phyloP scores from a whole-genome alignment of 331 rosid species.

The Quercus lobata region DNA sequence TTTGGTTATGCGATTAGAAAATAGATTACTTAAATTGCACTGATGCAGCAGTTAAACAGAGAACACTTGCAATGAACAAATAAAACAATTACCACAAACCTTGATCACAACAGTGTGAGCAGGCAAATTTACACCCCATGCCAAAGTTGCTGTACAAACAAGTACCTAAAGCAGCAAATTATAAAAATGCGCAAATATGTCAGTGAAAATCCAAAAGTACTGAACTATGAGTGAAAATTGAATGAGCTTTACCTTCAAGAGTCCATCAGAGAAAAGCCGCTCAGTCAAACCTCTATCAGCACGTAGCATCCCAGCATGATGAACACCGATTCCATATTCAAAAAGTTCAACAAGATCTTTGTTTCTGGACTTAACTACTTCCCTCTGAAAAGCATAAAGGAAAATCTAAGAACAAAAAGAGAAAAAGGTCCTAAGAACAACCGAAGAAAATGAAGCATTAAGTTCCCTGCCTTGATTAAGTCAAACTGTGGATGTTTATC shows the following conservation, averaged over 20 bases:
- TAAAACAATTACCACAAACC: slow-evolving; percentile 41
- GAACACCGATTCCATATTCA: slow-evolving; percentile 81
- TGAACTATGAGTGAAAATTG: slow-evolving; percentile 9
- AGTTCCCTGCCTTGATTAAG: slow-evolving; percentile 57
- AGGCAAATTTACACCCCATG: slow-evolving; percentile 99
- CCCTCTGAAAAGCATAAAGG: slow-evolving; percentile 59
- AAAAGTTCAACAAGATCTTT: slow-evolving; percentile 90
- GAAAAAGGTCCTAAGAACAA: slow-evolving; percentile 7
- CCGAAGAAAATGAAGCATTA: slow-evolving; percentile 14
- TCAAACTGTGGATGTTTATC: slow-evolving; percentile 59
- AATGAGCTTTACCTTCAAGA: slow-evolving; percentile 61
- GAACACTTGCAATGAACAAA: neutral
- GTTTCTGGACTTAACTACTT: slow-evolving; percentile 86
- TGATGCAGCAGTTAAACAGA: neutral
- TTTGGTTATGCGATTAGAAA: neutral
- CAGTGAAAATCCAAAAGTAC: neutral
- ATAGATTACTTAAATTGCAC: neutral
- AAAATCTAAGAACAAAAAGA: slow-evolving; percentile 22
- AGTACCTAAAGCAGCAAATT: slow-evolving; percentile 61
- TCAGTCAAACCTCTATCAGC: slow-evolving; percentile 94
- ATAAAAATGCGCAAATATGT: slow-evolving; percentile 8
- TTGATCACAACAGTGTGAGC: slow-evolving; percentile 98
- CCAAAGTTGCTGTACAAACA: slow-evolving; percentile 97
- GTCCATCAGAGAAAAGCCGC: slow-evolving; percentile 88
- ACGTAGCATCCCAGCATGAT: slow-evolving; percentile 99